These are phyloP conservation scores for Fusarium equiseti DNA, from an alignment of 2,329 filamentous ascomycete species.

Conservation along the genomic window DNA sequence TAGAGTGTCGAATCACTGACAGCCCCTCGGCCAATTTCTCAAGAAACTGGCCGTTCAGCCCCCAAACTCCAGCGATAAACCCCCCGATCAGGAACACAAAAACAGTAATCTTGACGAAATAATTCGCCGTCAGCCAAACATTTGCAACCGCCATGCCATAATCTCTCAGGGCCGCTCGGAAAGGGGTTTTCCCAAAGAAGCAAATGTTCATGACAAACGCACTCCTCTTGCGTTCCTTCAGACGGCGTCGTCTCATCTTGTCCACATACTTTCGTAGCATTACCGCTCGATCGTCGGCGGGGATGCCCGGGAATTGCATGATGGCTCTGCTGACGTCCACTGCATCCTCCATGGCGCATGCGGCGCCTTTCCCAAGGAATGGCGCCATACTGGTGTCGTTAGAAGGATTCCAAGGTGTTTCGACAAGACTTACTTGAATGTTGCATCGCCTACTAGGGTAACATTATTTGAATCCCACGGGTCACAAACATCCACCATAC, in stretches of 20 bases:
- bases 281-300: not conserved
- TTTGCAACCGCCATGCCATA: not conserved
- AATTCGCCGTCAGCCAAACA: not conserved
- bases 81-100: not conserved
- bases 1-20: not conserved
- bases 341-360: conserved; percentile 3
- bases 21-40: not conserved
- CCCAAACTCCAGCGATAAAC: not conserved
- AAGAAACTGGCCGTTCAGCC: conserved; percentile 3
- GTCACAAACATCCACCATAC: not conserved
- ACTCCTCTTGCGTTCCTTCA: conserved; percentile 3
- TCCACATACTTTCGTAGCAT: not conserved
- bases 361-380: conserved; percentile 3
- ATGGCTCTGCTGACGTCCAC: not conserved
- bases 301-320: not conserved
- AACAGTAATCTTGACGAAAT: not conserved
- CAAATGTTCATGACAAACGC: conserved; percentile 3
- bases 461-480: not conserved
- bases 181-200: not conserved
- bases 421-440: not conserved
- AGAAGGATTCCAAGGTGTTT: not conserved
- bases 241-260: not conserved
- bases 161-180: not conserved
- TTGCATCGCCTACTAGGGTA: not conserved
- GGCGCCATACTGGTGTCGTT: not conserved